A percentile compares a stretch with the other conserved stretches of the same genome.
These are phyloP conservation scores for Phallus indusiatus DNA, from an alignment of 768 basidiomycete genomes.

Conservation along the genomic window DNA sequence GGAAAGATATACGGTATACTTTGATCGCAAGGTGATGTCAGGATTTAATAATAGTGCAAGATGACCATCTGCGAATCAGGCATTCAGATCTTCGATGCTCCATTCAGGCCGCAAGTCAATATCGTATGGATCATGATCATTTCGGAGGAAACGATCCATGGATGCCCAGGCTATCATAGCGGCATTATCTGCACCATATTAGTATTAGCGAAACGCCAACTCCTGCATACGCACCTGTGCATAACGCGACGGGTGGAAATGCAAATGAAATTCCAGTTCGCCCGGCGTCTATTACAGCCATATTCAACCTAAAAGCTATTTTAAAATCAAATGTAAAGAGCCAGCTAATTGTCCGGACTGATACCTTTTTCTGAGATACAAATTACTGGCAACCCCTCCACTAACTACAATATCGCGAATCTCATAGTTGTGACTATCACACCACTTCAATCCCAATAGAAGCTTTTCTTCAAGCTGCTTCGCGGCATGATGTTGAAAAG, in stretches of 20 bases:
- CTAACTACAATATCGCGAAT: constrained; percentile 67
- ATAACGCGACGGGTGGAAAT: constrained; percentile 72
- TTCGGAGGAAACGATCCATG: constrained; percentile 64
- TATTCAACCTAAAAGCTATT: constrained; percentile 23
- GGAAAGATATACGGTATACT: too few species aligned
- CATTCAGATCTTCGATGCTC: constrained; percentile 54
- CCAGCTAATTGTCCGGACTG: constrained; percentile 9
- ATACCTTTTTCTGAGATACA: constrained; percentile 55
- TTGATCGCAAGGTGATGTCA: too few species aligned
- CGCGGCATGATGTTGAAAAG: constrained; percentile 66
- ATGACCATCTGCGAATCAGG: too few species aligned
- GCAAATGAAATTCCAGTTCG: constrained; percentile 33
- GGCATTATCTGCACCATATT: constrained; percentile 66
- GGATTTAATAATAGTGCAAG: too few species aligned
- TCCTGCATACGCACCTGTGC: constrained; percentile 52
- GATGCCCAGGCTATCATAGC: constrained; percentile 96
- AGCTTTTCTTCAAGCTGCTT: constrained; percentile 72
- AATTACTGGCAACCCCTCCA: constrained; percentile 91
- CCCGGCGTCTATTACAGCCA: constrained; percentile 17
- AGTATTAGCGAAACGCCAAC: background rate
- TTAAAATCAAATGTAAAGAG: background rate
- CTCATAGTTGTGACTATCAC: constrained; percentile 29
- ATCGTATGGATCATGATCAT: constrained; percentile 52
- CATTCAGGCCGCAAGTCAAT: constrained; percentile 62
- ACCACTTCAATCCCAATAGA: constrained; percentile 38